phyloP scores from a whole-genome alignment of 2,329 filamentous ascomycete genomes.

The Alternaria triticina region DNA sequence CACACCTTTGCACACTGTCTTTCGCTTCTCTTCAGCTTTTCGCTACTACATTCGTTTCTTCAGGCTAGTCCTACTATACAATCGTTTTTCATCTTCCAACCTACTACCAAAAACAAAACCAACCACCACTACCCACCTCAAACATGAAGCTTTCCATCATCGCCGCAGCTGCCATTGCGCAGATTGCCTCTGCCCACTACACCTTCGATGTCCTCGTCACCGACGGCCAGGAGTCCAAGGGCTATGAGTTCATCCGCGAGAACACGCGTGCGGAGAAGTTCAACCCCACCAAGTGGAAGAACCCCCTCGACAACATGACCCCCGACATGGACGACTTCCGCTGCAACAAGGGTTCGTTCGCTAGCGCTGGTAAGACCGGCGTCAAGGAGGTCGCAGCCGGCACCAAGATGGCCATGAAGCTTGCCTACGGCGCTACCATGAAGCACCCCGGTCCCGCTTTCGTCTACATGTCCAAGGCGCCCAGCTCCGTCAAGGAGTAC shows the following conservation, averaged over 20 bases:
- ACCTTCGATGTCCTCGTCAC: constrained; percentile 29
- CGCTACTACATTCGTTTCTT: constrained; percentile 10
- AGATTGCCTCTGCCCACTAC: constrained; percentile 32
- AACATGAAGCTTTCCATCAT: constrained; percentile 33
- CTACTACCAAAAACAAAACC: neutral
- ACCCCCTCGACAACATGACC: constrained; percentile 28
- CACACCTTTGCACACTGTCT: constrained; percentile 1
- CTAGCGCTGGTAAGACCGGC: constrained; percentile 13
- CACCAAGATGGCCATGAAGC: constrained; percentile 21
- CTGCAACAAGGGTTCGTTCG: constrained; percentile 34
- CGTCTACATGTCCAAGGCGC: constrained; percentile 38
- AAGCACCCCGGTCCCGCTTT: constrained; percentile 26
- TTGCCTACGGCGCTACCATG: constrained; percentile 25
- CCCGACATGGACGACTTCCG: constrained; percentile 31
- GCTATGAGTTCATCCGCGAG: constrained; percentile 32
- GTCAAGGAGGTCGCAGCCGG: constrained; percentile 24
- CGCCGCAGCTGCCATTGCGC: constrained; percentile 16
- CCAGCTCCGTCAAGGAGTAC: constrained; percentile 21
- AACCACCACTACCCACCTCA: neutral
- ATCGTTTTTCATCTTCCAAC: neutral
- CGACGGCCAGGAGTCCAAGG: constrained; percentile 22
- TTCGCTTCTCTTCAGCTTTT: constrained; percentile 8
- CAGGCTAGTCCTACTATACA: constrained; percentile 12
- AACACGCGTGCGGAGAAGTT: constrained; percentile 29
- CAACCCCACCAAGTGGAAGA: constrained; percentile 34